phyloP scores from a whole-genome alignment of 2,329 filamentous ascomycete species.

The Hypoxylon sp. region DNA sequence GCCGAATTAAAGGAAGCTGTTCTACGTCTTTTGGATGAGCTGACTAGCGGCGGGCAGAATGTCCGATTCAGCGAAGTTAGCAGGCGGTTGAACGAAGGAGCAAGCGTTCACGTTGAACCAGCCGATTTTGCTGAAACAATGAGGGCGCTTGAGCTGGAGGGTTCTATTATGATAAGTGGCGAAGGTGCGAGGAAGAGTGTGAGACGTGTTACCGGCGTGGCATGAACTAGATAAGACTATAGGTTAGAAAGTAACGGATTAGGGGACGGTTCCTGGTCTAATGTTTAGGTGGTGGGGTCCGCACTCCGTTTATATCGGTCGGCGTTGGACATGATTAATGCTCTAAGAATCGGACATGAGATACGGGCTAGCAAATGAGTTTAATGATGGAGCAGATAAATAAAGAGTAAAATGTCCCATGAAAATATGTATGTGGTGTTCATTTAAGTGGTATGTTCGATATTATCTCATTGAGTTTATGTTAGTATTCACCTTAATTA shows the following conservation, averaged over 20 bases:
- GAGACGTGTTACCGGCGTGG: conserved; percentile 76
- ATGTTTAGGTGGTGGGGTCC: conserved; percentile 15
- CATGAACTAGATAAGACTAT: conserved; percentile 48
- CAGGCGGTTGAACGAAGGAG: conserved; percentile 78
- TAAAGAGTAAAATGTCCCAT: conserved; percentile 25
- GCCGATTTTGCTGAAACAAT: conserved; percentile 88
- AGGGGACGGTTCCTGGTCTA: conserved; percentile 11
- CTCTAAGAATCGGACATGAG: conserved; percentile 34
- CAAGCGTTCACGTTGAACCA: conserved; percentile 79
- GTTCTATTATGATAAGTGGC: conserved; percentile 82
- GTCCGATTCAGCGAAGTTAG: conserved; percentile 86
- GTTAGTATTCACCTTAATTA: neutral
- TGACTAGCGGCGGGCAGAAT: conserved; percentile 76
- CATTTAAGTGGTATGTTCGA: neutral
- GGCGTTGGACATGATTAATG: conserved; percentile 28
- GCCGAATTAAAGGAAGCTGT: conserved; percentile 88
- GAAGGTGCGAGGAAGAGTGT: conserved; percentile 88
- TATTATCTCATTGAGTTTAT: neutral
- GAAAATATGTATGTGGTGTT: neutral
- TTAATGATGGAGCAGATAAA: conserved; percentile 41
- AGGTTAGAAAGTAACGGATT: conserved; percentile 3
- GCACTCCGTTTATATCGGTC: conserved; percentile 16
- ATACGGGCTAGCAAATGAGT: conserved; percentile 40
- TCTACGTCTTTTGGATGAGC: conserved; percentile 82
- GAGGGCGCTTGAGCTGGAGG: conserved; percentile 85